Base-by-base conservation (phyloP, 31 red algal genomes). In the Endocladia muricata region DNA sequence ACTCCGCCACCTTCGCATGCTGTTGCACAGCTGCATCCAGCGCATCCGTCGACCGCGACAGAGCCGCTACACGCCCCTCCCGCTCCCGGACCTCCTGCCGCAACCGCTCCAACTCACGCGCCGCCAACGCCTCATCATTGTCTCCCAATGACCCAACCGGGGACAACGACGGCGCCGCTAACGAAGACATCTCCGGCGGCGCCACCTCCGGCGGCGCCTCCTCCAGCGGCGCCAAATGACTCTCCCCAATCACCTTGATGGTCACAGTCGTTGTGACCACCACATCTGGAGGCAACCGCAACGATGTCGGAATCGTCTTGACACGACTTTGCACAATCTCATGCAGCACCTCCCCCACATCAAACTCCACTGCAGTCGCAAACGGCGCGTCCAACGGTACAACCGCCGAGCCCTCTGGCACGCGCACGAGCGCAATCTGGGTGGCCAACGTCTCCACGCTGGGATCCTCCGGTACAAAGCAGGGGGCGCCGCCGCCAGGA, bases 201-300 rank as follows among this genome's bases (percentile, higher is more conserved):
- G 33, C 1, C 31, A 32, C 8, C 17, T 0, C 21, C 56, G 15
- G 28, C 38, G 73, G 3, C 25, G 44, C 34, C 28, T 81, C 63
- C 19, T 31, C 63, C 43, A 59, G 77, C 17, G 59, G 58, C 15
- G 71, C 60, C 44, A 85, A 35, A 68, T 55, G 66, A 59, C 74
- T 87, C 35, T 78, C 73, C 38, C 83, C 83, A 2, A 87, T 70
- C 68, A 63, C 64, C 39, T 87, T 87, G 65, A 87, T 52, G 22
- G 61, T 60, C 26, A 87, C 28, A 17, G 62, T 78, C 34, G 74
- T 61, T 6, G 62, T 37, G 31, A 71, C 49, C 2, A 52, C 54
- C 54, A 78, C 66, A 7, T 37, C 74, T 1, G 58, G 19, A 1
- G 82, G 41, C 32, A 85, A 64, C 17, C 59, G 26, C 28, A 85